phyloP scores from a whole-genome alignment of 1,284 basidiomycete genomes.

The Golubevia sp. region DNA sequence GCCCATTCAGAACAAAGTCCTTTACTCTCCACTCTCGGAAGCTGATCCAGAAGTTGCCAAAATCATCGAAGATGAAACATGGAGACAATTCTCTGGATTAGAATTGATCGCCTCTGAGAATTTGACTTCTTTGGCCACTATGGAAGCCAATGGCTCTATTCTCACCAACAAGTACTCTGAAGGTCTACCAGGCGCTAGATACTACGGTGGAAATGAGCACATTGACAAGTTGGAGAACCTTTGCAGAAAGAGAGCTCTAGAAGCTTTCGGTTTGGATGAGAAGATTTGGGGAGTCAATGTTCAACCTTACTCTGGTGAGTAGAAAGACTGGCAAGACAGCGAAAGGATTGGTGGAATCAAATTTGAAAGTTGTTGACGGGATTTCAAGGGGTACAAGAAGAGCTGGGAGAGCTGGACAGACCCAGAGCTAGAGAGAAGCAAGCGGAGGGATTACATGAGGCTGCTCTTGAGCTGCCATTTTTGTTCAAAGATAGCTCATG shows the following conservation, averaged over 20 bases:
- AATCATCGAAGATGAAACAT: slow-evolving; percentile 99
- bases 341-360: too few species aligned
- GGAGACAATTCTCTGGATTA: slow-evolving; percentile 91
- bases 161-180: slow-evolving; percentile 65
- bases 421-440: too few species aligned
- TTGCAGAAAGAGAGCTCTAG: slow-evolving; percentile 91
- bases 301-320: slow-evolving; percentile 97
- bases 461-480: slow-evolving; percentile 8
- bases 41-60: slow-evolving; percentile 92
- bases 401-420: too few species aligned
- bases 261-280: slow-evolving; percentile 94
- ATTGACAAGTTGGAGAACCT: slow-evolving; percentile 95
- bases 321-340: too few species aligned
- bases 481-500: slow-evolving; percentile 5
- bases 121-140: slow-evolving; percentile 64
- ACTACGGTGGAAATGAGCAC: slow-evolving; percentile 87
- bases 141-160: slow-evolving; percentile 99
- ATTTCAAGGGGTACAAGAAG: too few species aligned
- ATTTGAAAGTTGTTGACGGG: too few species aligned
- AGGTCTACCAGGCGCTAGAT: slow-evolving; percentile 77
- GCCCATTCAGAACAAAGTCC: slow-evolving; percentile 76
- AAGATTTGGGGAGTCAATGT: slow-evolving; percentile 96
- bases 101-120: slow-evolving; percentile 92
- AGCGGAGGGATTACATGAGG: too few species aligned
- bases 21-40: slow-evolving; percentile 85